Evolutionary conservation across 2,329 filamentous ascomycete species (phyloP), one percentile per base, ranked within the genome.

Genomic region (Aspergillus cejpii): DNA sequence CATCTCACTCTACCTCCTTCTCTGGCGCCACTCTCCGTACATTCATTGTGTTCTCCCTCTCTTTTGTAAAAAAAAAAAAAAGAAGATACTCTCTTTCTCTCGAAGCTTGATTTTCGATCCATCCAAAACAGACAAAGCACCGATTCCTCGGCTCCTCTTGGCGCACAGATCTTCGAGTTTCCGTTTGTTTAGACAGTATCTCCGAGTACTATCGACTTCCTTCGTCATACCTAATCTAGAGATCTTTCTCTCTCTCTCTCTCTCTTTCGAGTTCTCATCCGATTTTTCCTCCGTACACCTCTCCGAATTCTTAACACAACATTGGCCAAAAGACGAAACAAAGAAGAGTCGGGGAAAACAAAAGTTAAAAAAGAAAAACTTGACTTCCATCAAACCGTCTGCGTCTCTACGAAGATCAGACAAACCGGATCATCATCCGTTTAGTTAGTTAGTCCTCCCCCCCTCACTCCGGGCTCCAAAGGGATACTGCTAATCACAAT

Each of bases 401-500:
- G 20, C 20, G 36, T 14, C n/a, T n/a, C 14, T 23, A 12, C 20
- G 36, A 15, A 26, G 20, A 26, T 17, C 20, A 26, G n/a, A n/a
- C 23, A 27, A 39, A 27, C 23, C 37, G 21, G 23, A 39, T 27
- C 24, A 19, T 28, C 26, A 21, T 38, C 23, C 20, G 20, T 38
- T 26, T 38, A n/a, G n/a, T n/a, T n/a, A n/a, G n/a, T n/a, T n/a
- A n/a, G n/a, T n/a, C 21, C 23, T 26, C 6, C 12, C 23, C 37
- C 14, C 23, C 37, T 29, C 23, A 27, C 37, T 21, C 31, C 31
- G 31, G 17, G 10, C 10, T 6, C 31, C 15, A n/a, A 52, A 52
- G 53, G 48, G 49, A 51, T 52, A 52, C 29, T 27, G 21, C 23
- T 19, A 8, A 4, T 24, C 23, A 8, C 23, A 24, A 5, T 5